Base-by-base conservation (phyloP, 176 grass and related monocot species). In the Saccharum spontaneum region DNA sequence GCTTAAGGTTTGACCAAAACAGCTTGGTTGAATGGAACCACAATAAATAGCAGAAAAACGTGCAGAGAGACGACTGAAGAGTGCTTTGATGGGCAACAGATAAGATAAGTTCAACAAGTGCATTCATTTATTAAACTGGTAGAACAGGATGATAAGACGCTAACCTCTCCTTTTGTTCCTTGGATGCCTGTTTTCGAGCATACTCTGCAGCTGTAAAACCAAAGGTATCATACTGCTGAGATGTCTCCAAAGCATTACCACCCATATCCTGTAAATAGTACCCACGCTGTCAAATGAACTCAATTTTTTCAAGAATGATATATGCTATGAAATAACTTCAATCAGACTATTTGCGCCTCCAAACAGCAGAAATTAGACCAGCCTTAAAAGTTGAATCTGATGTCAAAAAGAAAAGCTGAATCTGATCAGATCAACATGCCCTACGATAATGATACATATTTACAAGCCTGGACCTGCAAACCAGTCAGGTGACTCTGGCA, bases 191-290 rank as follows among this genome's bases (percentile, higher is more conserved):
- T 72, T 98, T 98, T 31, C 84, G 88, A 44, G 96, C 96, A 49
- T 85, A 71, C 82, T 98, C 93, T 75, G 91, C 93, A 83, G 91
- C 91, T 78, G 93, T 95, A 86, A 88, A 94, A 86, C 96, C 93
- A 84, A 98, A 98, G 48, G 96, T 98, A 84, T 98, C 93, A 83
- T 95, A 98, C 71, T 95, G 89, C 79, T 90, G 90, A 55, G 96
- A 95, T 69, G 96, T 95, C 88, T 95, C 96, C 82, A 98, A 72
- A 63, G 93, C 80, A 49, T 89, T 90, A 28, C 91, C 96, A 82
- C 96, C 91, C 93, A 98, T 94, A 84, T 79, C 89, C 96, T 98
- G 83, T 71, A 67, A 82, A 83, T 63, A n/a, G 73, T n/a, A 6
- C 5, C 74, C 22, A 9, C 44, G 12, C 14, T 68, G 26, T 83